Percentiles rank a stretch among this genome's conserved stretches.
Conservation (phyloP, 2,329 filamentous ascomycete genomes). For the Geoglossum cookeanum region DNA sequence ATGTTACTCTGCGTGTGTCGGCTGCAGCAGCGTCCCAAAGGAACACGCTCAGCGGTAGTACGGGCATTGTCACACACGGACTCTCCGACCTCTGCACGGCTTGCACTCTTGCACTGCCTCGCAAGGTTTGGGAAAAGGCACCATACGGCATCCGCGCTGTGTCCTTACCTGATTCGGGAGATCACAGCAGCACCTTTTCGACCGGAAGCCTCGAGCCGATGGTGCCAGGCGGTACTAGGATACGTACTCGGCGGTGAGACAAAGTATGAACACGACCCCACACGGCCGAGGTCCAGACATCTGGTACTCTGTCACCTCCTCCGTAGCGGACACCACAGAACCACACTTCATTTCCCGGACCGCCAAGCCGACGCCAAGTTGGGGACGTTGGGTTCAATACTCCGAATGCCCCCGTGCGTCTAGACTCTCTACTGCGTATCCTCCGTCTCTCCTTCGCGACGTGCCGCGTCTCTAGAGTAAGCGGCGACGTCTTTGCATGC, state of each 20-base stretch:
- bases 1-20: background rate
- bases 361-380: background rate
- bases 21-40: background rate
- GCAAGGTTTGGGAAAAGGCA: background rate
- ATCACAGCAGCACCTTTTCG: background rate
- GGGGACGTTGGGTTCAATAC: background rate
- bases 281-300: background rate
- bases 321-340: too few species aligned
- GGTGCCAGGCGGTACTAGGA: background rate
- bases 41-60: background rate
- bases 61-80: background rate
- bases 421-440: background rate
- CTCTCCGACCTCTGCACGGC: background rate
- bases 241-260: conserved; percentile 3
- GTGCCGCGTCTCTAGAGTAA: too few species aligned
- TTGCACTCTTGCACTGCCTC: background rate
- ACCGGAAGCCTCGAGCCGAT: background rate
- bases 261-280: background rate
- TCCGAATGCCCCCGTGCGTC: background rate
- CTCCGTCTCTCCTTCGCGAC: background rate
- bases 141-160: background rate
- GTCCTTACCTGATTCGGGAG: background rate
- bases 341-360: background rate
- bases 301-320: too few species aligned
- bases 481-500: too few species aligned